Conservation (phyloP, 1,139 yeast species). For the Williopsis jadinii region DNA sequence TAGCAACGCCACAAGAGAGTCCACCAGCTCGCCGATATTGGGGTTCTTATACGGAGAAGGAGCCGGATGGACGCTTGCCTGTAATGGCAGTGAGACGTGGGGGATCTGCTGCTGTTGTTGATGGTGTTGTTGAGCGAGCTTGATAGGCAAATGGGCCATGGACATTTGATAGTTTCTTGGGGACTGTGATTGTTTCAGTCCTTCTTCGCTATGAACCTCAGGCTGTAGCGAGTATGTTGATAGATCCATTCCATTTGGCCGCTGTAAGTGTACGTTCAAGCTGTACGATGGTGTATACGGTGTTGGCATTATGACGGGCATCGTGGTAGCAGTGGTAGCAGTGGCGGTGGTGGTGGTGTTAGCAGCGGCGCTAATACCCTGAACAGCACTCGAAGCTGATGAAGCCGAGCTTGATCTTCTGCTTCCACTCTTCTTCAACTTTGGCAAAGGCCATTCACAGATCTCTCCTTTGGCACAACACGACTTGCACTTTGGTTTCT, state of each 20-base stretch:
- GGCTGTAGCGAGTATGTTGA: conserved; percentile 5
- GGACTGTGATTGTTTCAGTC: no score
- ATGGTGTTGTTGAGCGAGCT: no score
- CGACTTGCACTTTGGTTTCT: conserved; percentile 27
- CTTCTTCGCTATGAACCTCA: neutral
- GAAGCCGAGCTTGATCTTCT: neutral
- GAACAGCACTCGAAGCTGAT: neutral
- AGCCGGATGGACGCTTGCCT: no score
- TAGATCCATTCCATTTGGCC: conserved; percentile 1
- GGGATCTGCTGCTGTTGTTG: no score
- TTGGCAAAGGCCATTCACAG: conserved; percentile 40
- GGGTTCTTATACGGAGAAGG: no score
- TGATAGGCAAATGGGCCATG: no score
- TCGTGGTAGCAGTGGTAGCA: neutral
- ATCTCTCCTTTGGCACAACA: conserved; percentile 35
- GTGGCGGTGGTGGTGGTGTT: no score
- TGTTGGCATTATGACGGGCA: neutral
- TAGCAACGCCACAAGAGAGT: no score
- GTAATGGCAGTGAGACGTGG: no score
- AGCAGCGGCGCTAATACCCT: no score
- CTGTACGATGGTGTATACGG: conserved; percentile 1
- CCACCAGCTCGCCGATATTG: no score
- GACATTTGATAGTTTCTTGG: conserved; percentile 1
- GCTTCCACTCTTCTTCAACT: conserved; percentile 1
- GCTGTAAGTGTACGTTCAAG: neutral